Conservation (phyloP, 495 filamentous ascomycete genomes). For the Penicillium steckii region DNA sequence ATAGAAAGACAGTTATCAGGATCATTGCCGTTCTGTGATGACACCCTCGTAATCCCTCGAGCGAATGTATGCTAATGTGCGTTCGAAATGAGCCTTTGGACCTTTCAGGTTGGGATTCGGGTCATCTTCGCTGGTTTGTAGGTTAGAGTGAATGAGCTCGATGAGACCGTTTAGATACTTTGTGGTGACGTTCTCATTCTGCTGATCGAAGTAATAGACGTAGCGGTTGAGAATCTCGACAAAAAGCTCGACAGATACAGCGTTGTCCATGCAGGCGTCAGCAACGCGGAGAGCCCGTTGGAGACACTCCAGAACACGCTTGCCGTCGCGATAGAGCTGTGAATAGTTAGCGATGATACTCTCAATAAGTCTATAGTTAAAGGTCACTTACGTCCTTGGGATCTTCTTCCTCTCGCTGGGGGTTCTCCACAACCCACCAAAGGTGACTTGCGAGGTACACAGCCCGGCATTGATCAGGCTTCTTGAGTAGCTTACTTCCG, state of each 20-base stretch:
- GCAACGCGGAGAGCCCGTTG: slow-evolving; percentile 94
- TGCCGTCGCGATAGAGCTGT: slow-evolving; percentile 94
- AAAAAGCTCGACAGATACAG: slow-evolving; percentile 94
- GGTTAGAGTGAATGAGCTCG: slow-evolving; percentile 95
- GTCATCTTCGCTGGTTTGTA: slow-evolving; percentile 71
- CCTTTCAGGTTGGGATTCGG: slow-evolving; percentile 75
- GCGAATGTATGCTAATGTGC: slow-evolving; percentile 89
- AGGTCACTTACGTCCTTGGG: slow-evolving; percentile 67
- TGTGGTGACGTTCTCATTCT: slow-evolving; percentile 96
- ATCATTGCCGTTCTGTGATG: slow-evolving; percentile 64
- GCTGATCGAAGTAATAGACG: slow-evolving; percentile 98
- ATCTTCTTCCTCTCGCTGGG: slow-evolving; percentile 78
- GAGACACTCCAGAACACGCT: slow-evolving; percentile 92
- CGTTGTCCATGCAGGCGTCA: slow-evolving; percentile 99
- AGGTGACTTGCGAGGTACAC: slow-evolving; percentile 95
- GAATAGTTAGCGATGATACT: slow-evolving; percentile 5
- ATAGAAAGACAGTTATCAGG: not conserved
- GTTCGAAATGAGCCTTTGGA: slow-evolving; percentile 87
- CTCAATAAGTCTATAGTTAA: not conserved
- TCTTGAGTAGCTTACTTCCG: slow-evolving; percentile 95
- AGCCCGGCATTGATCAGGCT: slow-evolving; percentile 95
- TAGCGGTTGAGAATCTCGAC: slow-evolving; percentile 98
- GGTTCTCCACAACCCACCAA: slow-evolving; percentile 95
- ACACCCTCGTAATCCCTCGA: slow-evolving; percentile 92
- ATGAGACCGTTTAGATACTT: slow-evolving; percentile 98